phyloP scores from a whole-genome alignment of 2,329 filamentous ascomycete genomes.

The Cercospora canescens region DNA sequence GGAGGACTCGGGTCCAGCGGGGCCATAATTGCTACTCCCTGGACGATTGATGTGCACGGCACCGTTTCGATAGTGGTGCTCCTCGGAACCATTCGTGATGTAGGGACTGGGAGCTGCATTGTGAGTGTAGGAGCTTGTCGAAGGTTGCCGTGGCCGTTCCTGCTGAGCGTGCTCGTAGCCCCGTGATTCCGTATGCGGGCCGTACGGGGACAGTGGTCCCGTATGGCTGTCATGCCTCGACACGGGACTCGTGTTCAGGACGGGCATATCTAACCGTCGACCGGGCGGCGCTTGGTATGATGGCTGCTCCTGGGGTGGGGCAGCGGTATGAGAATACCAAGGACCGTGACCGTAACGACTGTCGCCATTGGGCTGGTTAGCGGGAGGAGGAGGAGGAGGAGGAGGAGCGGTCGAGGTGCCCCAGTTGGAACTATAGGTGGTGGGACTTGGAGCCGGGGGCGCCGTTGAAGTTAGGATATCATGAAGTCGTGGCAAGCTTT shows the following conservation, averaged over 20 bases:
- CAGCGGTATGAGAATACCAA: constrained; percentile 26
- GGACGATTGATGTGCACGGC: constrained; percentile 20
- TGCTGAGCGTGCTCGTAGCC: constrained; percentile 24
- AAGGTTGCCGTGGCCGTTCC: constrained; percentile 26
- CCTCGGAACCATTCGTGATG: constrained; percentile 21
- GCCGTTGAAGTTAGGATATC: constrained; percentile 32
- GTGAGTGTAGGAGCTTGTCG: constrained; percentile 25
- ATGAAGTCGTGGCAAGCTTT: constrained; percentile 31
- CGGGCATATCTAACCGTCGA: constrained; percentile 32
- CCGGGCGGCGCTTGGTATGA: constrained; percentile 20
- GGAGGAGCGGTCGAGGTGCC: constrained; percentile 10
- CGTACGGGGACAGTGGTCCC: constrained; percentile 27
- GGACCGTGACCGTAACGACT: constrained; percentile 17
- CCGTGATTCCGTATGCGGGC: constrained; percentile 22
- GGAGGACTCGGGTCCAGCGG: constrained; percentile 27
- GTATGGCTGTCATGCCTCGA: constrained; percentile 25
- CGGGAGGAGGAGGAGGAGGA: constrained; percentile 8
- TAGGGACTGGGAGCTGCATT: constrained; percentile 31
- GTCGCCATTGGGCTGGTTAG: constrained; percentile 23
- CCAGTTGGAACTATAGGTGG: constrained; percentile 20
- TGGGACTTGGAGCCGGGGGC: constrained; percentile 15
- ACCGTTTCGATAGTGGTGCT: constrained; percentile 24
- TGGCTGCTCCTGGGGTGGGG: constrained; percentile 20
- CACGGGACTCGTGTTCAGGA: constrained; percentile 31
- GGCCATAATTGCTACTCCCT: constrained; percentile 18